Conservation (phyloP, 805 yeast genomes). For the Candida montana region DNA sequence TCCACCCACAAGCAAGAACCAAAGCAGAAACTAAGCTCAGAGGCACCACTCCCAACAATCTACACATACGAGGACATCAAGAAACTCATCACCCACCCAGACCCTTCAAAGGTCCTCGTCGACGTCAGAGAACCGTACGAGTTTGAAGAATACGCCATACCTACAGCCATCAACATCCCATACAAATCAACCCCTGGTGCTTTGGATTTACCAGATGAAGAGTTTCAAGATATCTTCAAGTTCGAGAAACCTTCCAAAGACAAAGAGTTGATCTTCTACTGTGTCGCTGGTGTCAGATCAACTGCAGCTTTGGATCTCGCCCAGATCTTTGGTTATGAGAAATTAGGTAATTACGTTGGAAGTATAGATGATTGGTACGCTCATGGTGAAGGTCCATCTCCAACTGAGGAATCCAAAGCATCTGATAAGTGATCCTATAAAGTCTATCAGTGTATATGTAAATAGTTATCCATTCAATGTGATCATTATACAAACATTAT, state of each 20-base stretch:
- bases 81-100: slow-evolving; percentile 37
- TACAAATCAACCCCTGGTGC: slow-evolving; percentile 92
- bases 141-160: slow-evolving; percentile 63
- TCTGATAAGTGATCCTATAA: too few species aligned
- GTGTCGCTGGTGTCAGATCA: slow-evolving; percentile 90
- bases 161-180: slow-evolving; percentile 82
- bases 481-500: not conserved
- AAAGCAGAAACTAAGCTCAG: slow-evolving; percentile 10
- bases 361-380: slow-evolving; percentile 81
- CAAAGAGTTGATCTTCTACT: slow-evolving; percentile 79
- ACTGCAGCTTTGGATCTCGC: slow-evolving; percentile 90
- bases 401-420: slow-evolving; percentile 2
- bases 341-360: slow-evolving; percentile 83
- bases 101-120: slow-evolving; percentile 52
- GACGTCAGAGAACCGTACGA: slow-evolving; percentile 95
- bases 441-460: too few species aligned
- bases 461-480: too few species aligned
- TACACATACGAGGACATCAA: slow-evolving; percentile 51
- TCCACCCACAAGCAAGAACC: slow-evolving; percentile 12
- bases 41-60: slow-evolving; percentile 34
- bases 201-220: slow-evolving; percentile 69
- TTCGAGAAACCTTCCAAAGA: slow-evolving; percentile 69
- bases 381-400: slow-evolving; percentile 29
- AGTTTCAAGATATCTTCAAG: slow-evolving; percentile 76
- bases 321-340: slow-evolving; percentile 77